Evolutionary conservation across 805 yeast species (phyloP), one percentile per base, ranked within the genome.

Genomic region (Saturnispora zaruensis): DNA sequence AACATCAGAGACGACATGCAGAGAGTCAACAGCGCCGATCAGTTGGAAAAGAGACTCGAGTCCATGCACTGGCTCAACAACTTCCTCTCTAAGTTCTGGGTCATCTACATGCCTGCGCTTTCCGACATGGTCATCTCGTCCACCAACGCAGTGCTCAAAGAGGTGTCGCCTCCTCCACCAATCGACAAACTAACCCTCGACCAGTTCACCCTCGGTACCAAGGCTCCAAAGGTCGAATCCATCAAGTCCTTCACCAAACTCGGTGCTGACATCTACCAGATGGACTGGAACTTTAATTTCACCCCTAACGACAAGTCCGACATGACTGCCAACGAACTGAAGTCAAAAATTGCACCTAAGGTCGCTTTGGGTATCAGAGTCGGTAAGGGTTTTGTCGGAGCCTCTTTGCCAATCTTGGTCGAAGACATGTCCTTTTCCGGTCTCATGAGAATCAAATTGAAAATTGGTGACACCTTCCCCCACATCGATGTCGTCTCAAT

Each of bases 211-310:
- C 65, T 86, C 52, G 95, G 95, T 53, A 71, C 89, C 0, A 86
- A 86, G 59, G 82, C 95, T 16, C 95, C 95, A 45, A 72, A 82
- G 45, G 77, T 86, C 51, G 79, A 81, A 55, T 75, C 83, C 45
- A 79, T 86, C 62, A 81, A 80, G 62, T 81, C 93, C 3, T 84
- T 79, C 64, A 80, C 91, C 11, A 80, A 80, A 57, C 73, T 77
- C 55, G 89, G 87, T 34, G 73, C 74, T 38, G 81, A 82, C 59
- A 69, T 75, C 43, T 80, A 82, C 55, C 90, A 85, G 65, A 82
- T 85, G 91, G 90, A 84, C 64, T 84, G 91, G 90, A 79, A 80
- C 6, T 82, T 86, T 59, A 80, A 83, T 5, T 86, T 86, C 61
- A 76, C 90, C 44, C 95, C 95, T 40, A 83, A 79, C 63, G 90